A percentile compares a stretch with the other conserved stretches of the same genome.
Evolutionary conservation across 768 basidiomycete genomes (phyloP).

Genomic region (Suillus ampliporus): DNA sequence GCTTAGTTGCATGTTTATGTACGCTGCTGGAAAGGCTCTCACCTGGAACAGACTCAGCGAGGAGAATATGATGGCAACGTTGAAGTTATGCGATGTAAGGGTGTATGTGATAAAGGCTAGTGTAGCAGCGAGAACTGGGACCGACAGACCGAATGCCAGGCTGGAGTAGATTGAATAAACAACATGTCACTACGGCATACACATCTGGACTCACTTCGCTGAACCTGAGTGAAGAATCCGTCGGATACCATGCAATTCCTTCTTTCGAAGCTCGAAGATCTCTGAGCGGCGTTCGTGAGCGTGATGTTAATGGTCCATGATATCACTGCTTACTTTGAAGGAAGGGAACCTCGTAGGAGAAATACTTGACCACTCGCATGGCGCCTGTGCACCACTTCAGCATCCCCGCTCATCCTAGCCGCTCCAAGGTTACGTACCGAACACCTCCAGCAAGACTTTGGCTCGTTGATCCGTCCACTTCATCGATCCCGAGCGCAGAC

Average conservation of each 20-base stretch:
- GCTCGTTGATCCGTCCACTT: conserved; percentile 67
- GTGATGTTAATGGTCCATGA: conserved; percentile 7
- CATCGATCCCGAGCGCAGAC: conserved; percentile 58
- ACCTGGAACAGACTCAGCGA: conserved; percentile 65
- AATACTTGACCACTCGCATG: conserved; percentile 80
- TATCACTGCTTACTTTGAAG: conserved; percentile 52
- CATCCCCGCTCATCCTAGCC: background rate
- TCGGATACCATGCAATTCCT: conserved; percentile 61
- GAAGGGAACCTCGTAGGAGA: conserved; percentile 74
- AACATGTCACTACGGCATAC: background rate
- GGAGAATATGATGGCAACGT: conserved; percentile 71
- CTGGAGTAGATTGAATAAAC: conserved; percentile 30
- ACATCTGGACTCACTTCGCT: conserved; percentile 51
- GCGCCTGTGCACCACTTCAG: conserved; percentile 41
- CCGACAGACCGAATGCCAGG: conserved; percentile 58
- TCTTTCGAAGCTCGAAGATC: conserved; percentile 54
- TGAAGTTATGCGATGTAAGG: conserved; percentile 55
- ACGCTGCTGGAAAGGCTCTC: conserved; percentile 11
- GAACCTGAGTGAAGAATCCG: conserved; percentile 66
- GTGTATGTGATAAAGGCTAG: conserved; percentile 73
- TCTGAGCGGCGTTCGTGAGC: conserved; percentile 40
- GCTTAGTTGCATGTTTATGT: background rate
- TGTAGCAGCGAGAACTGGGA: conserved; percentile 68
- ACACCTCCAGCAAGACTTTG: conserved; percentile 64
- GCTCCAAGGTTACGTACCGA: conserved; percentile 45